Evolutionary conservation across 345 rosid genomes (phyloP).

Genomic region (Hirschfeldia incana): DNA sequence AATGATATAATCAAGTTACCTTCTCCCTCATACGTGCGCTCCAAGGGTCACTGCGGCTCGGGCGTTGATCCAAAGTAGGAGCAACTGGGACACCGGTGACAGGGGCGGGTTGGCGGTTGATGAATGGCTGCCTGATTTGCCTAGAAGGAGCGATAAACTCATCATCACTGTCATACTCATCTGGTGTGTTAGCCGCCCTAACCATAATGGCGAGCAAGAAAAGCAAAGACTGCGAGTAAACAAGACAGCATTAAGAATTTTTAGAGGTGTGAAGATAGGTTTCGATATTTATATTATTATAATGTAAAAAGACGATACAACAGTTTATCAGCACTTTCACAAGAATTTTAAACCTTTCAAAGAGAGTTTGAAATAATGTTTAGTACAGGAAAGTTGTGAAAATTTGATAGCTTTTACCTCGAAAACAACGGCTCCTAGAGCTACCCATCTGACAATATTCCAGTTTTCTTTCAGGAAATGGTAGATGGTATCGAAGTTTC

Average conservation of each 20-base stretch:
- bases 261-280: not conserved
- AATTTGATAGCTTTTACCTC: constrained; percentile 56
- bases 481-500: constrained; percentile 70
- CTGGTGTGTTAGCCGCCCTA: constrained; percentile 74
- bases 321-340: not conserved
- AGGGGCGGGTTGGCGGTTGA: constrained; percentile 66
- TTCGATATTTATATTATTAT: not conserved
- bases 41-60: constrained; percentile 97
- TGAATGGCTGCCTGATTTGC: constrained; percentile 80
- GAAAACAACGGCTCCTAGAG: constrained; percentile 79
- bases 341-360: not conserved
- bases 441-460: constrained; percentile 84
- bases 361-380: not conserved
- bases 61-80: constrained; percentile 80
- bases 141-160: constrained; percentile 72
- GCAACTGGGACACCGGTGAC: constrained; percentile 81
- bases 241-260: not conserved
- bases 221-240: constrained; percentile 66
- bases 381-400: not conserved
- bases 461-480: constrained; percentile 77
- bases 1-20: constrained; percentile 43
- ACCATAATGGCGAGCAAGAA: constrained; percentile 83
- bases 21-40: constrained; percentile 97
- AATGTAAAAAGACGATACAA: not conserved
- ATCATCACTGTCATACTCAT: constrained; percentile 94